phyloP scores from a whole-genome alignment of 768 basidiomycete genomes.

The Hygrocybe punicea region DNA sequence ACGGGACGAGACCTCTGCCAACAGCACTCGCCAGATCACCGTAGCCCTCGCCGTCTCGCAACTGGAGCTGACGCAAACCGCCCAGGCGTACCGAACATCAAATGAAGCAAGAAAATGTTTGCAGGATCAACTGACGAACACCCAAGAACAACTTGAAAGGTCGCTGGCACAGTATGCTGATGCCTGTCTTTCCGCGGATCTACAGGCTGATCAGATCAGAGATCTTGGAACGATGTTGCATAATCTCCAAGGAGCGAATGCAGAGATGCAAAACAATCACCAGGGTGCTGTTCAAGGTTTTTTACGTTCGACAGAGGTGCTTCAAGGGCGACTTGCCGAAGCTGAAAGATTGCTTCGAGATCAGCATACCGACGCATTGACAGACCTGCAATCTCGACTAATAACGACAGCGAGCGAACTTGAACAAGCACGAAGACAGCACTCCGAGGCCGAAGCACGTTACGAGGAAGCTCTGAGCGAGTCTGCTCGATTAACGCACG shows the following conservation, averaged over 20 bases:
- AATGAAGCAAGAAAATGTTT: background rate
- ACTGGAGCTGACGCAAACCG: constrained; percentile 4
- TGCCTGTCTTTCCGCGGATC: background rate
- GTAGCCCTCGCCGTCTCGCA: constrained; percentile 27
- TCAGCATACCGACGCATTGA: constrained; percentile 38
- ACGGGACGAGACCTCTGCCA: constrained; percentile 4
- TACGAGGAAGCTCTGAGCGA: constrained; percentile 35
- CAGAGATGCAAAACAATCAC: constrained; percentile 19
- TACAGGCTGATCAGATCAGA: background rate
- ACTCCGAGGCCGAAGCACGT: constrained; percentile 33
- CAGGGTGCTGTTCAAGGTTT: constrained; percentile 29
- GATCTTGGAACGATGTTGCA: constrained; percentile 20
- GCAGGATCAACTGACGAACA: constrained; percentile 1
- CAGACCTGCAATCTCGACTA: constrained; percentile 37
- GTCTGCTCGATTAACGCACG: constrained; percentile 27
- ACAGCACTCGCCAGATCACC: constrained; percentile 18
- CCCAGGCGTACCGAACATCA: constrained; percentile 1
- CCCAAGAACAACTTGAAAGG: background rate
- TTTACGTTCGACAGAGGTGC: constrained; percentile 23
- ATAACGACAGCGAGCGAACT: constrained; percentile 34
- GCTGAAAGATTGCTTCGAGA: constrained; percentile 26
- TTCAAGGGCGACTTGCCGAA: constrained; percentile 27
- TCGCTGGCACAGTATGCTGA: background rate
- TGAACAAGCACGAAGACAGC: constrained; percentile 32
- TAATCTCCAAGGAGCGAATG: constrained; percentile 18